A percentile compares a stretch with the other conserved stretches of the same genome.
These are phyloP conservation scores for Dactylonectria estremocensis DNA, from an alignment of 2,329 filamentous ascomycete genomes.

Conservation along the genomic window DNA sequence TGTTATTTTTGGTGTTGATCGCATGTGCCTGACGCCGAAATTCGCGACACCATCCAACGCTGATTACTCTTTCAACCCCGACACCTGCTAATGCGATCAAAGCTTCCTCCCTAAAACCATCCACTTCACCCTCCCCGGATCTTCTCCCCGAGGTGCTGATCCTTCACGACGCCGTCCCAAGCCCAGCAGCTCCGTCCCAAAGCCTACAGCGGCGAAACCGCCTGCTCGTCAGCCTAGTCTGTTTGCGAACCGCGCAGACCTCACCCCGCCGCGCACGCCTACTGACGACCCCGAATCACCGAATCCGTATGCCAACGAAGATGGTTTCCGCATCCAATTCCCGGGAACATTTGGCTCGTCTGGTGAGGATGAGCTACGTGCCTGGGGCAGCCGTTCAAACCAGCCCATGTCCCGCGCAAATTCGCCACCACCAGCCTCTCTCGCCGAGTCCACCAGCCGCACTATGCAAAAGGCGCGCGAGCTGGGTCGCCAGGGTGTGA, in stretches of 20 bases:
- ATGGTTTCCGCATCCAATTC: constrained; percentile 71
- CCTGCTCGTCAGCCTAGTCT: constrained; percentile 65
- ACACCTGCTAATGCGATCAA: constrained; percentile 39
- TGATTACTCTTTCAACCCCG: not conserved
- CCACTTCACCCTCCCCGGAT: constrained; percentile 82
- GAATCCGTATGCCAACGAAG: constrained; percentile 71
- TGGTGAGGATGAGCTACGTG: constrained; percentile 81
- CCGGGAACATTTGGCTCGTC: constrained; percentile 71
- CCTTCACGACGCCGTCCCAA: constrained; percentile 50
- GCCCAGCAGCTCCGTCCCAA: constrained; percentile 39
- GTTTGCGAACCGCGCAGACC: constrained; percentile 64
- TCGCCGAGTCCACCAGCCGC: constrained; percentile 78
- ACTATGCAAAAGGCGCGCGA: constrained; percentile 71
- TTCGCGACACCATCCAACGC: constrained; percentile 27
- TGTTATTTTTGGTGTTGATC: not conserved
- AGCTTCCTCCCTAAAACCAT: constrained; percentile 95
- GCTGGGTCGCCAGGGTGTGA: constrained; percentile 70
- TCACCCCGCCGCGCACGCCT: constrained; percentile 71
- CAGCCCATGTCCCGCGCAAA: constrained; percentile 85
- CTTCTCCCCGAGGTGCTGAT: constrained; percentile 58
- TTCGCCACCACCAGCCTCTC: constrained; percentile 81
- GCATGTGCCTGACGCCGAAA: constrained; percentile 29
- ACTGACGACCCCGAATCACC: constrained; percentile 59
- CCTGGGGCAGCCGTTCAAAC: constrained; percentile 82
- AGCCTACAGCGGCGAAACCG: constrained; percentile 26